A percentile compares a stretch with the other conserved stretches of the same genome.
These are phyloP conservation scores for Monilinia polystroma DNA, from an alignment of 2,329 filamentous ascomycete genomes.

Conservation along the genomic window DNA sequence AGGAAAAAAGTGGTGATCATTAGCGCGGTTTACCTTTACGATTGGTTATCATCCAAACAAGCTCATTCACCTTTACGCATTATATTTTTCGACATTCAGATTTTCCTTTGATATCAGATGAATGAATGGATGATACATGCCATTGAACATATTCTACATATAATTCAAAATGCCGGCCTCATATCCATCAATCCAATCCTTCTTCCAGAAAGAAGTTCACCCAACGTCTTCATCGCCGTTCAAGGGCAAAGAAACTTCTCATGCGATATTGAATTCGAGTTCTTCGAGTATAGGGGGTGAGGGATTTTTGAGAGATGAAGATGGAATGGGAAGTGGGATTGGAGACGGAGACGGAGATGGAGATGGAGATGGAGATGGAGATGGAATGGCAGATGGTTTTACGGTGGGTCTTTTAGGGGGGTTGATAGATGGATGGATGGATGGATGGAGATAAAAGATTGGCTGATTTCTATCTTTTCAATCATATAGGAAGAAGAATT, in stretches of 20 bases:
- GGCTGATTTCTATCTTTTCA: too few relatives aligned
- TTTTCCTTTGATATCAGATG: neutral
- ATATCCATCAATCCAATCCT: constrained; percentile 38
- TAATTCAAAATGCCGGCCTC: constrained; percentile 23
- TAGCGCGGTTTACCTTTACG: neutral
- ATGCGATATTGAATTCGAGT: neutral
- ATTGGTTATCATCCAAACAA: neutral
- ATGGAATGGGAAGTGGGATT: neutral
- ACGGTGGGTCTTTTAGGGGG: neutral
- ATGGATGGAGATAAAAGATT: neutral
- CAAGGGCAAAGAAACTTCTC: neutral
- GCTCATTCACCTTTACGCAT: neutral
- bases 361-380: neutral
- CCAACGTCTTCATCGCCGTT: too few relatives aligned
- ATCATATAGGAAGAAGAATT: constrained; percentile 43
- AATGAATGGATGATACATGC: neutral
- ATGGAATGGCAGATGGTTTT: neutral
- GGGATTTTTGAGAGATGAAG: neutral
- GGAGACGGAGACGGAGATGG: neutral
- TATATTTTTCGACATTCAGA: neutral
- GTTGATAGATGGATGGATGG: too few relatives aligned
- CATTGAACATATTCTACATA: neutral
- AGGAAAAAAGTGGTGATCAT: neutral
- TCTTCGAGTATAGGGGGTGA: neutral
- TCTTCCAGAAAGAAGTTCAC: constrained; percentile 33